A percentile compares a stretch with the other conserved stretches of the same genome.
Conservation (phyloP, 2,329 filamentous ascomycete species). For the Apiospora hydei region DNA sequence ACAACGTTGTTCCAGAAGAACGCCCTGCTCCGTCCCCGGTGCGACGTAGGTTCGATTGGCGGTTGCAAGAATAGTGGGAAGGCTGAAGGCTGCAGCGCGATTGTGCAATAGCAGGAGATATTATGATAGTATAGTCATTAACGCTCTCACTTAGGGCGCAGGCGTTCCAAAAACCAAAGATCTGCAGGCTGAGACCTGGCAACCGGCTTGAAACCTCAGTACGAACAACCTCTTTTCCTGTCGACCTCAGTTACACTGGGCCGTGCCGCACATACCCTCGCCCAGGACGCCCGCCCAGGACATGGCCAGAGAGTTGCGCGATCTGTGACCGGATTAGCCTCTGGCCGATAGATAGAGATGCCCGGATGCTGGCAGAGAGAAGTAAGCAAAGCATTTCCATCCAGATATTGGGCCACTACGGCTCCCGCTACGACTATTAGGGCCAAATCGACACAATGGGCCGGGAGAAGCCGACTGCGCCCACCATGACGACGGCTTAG, state of each 20-base stretch:
- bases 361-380: slow-evolving; percentile 17
- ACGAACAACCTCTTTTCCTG: background rate
- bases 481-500: background rate
- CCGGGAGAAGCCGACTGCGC: slow-evolving; percentile 15
- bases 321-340: slow-evolving; percentile 44
- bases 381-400: background rate
- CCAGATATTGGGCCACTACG: background rate
- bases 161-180: slow-evolving; percentile 36
- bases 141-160: slow-evolving; percentile 33
- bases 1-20: slow-evolving; percentile 26
- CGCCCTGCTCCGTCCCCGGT: background rate
- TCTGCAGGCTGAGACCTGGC: slow-evolving; percentile 51
- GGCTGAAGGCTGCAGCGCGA: background rate
- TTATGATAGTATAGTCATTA: background rate
- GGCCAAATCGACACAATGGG: background rate
- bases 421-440: background rate
- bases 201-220: slow-evolving; percentile 49
- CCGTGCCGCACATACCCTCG: background rate
- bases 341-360: slow-evolving; percentile 37
- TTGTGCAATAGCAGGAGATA: background rate
- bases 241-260: background rate
- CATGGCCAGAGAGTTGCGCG: slow-evolving; percentile 25
- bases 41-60: background rate
- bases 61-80: slow-evolving; percentile 18
- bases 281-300: background rate